Conservation (phyloP, 495 filamentous ascomycete genomes). For the Lasiosphaeria hispida region DNA sequence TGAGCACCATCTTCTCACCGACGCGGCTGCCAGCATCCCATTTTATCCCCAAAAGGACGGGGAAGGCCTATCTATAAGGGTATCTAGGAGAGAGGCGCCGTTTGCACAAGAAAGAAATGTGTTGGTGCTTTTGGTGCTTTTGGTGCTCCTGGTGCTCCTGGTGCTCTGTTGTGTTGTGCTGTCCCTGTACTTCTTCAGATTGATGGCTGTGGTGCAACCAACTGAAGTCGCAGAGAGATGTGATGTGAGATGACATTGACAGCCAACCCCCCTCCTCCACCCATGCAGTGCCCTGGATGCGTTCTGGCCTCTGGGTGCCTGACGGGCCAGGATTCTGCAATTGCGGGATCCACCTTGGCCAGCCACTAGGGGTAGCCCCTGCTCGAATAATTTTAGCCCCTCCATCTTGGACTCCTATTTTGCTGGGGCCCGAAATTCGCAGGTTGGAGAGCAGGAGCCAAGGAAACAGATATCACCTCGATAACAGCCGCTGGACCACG, state of each 20-base stretch:
- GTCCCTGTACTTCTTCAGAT: no score
- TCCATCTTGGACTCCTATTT: constrained; percentile 19
- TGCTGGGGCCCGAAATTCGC: constrained; percentile 3
- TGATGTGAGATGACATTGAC: not conserved
- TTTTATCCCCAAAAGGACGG: no score
- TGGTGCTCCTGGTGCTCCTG: no score
- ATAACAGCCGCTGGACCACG: constrained; percentile 16
- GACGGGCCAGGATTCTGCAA: constrained; percentile 5
- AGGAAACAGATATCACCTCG: constrained; percentile 14
- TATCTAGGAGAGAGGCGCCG: no score
- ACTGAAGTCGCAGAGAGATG: no score
- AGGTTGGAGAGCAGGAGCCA: constrained; percentile 1
- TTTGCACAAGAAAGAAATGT: no score
- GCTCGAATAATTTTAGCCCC: constrained; percentile 22
- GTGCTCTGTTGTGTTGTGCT: no score
- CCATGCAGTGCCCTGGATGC: not conserved
- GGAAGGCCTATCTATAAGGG: no score
- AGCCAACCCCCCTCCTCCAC: not conserved
- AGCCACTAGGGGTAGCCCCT: constrained; percentile 7
- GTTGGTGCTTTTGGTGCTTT: no score
- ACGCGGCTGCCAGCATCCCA: no score
- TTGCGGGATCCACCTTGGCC: constrained; percentile 4
- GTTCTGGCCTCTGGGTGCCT: not conserved
- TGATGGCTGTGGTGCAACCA: no score
- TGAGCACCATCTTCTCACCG: no score